Evolutionary conservation across 2,329 filamentous ascomycete species (phyloP).

Genomic region (Fusarium guadeloupense): DNA sequence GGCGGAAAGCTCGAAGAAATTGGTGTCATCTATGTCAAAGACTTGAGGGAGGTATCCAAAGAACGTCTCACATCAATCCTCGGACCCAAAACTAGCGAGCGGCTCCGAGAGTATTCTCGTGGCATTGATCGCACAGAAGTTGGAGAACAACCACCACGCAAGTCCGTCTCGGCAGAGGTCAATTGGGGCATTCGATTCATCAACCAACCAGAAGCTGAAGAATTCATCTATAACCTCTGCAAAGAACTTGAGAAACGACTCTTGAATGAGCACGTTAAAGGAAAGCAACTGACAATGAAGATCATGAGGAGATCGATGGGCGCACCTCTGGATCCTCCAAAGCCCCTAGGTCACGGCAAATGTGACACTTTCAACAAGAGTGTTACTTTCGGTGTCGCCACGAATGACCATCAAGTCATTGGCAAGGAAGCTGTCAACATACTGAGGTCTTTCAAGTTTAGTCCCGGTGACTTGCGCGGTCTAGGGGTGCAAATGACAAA

Average conservation of each 20-base stretch:
- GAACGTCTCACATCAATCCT: constrained; percentile 78
- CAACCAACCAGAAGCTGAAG: constrained; percentile 89
- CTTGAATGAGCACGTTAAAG: constrained; percentile 84
- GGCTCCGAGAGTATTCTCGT: constrained; percentile 87
- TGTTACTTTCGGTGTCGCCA: constrained; percentile 81
- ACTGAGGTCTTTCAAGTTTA: constrained; percentile 81
- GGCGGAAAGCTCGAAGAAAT: constrained; percentile 88
- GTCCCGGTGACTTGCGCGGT: constrained; percentile 90
- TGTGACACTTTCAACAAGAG: constrained; percentile 97
- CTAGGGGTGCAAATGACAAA: constrained; percentile 94
- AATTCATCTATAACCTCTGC: constrained; percentile 86
- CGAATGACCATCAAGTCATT: constrained; percentile 75
- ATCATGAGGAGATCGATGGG: constrained; percentile 89
- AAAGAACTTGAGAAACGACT: constrained; percentile 85
- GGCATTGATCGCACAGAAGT: constrained; percentile 89
- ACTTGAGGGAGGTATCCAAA: constrained; percentile 79
- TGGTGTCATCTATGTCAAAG: constrained; percentile 82
- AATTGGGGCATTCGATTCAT: constrained; percentile 98
- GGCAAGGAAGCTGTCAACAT: constrained; percentile 87
- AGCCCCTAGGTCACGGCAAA: constrained; percentile 93
- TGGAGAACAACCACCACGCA: constrained; percentile 84
- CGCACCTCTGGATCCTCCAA: constrained; percentile 89
- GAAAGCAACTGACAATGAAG: constrained; percentile 89
- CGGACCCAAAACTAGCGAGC: constrained; percentile 92
- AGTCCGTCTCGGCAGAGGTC: constrained; percentile 96